Base-by-base conservation (phyloP, 768 basidiomycete genomes). In the Chalciporus sphaerocephalus region DNA sequence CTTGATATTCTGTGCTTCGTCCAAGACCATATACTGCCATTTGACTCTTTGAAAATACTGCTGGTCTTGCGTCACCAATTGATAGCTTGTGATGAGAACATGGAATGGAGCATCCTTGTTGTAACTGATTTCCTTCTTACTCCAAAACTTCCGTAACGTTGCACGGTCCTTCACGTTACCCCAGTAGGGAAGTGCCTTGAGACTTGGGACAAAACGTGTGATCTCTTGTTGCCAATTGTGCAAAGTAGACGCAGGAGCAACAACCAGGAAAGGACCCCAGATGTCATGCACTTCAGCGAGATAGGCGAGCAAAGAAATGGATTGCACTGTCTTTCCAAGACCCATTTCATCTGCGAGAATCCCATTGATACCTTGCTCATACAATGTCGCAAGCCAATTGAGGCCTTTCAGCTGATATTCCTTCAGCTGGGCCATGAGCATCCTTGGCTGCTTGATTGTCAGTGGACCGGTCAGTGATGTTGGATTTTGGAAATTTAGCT, bases 21-120 rank as follows among this genome's bases (percentile, higher is more conserved):
- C 96, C n/a, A 99, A 75, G 48, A 99, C 81, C 95, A 98, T 98
- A 63, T 98, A 99, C 68, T 99, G 96, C 96, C 96, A 99, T 60
- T 92, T 95, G 51, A 97, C 86, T 30, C 89, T 81, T 60, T 96
- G 91, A 69, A 99, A 95, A 69, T 99, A 96, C 56, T 97, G 91
- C 60, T 96, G 93, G 62, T 98, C 96, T 72, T 91, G 88, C 2
- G 92, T 93, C 38, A 91, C 92, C 60, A 99, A 69, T 59, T 97
- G 95, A 68, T 99, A 99, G 57, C 92, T 94, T 2, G 96, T 98
- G 43, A 99, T 92, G 17, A 99, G 76, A 39, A 99, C 79, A 62
- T 98, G 96, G 69, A 97, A 99, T 1, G 92, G 93, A 1, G 96
- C 91, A 56, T 96, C 91, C 59, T 92, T 80, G 59, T 92, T 83